Evolutionary conservation across 2,329 filamentous ascomycete species (phyloP).

Genomic region (Byssochlamys sp.): DNA sequence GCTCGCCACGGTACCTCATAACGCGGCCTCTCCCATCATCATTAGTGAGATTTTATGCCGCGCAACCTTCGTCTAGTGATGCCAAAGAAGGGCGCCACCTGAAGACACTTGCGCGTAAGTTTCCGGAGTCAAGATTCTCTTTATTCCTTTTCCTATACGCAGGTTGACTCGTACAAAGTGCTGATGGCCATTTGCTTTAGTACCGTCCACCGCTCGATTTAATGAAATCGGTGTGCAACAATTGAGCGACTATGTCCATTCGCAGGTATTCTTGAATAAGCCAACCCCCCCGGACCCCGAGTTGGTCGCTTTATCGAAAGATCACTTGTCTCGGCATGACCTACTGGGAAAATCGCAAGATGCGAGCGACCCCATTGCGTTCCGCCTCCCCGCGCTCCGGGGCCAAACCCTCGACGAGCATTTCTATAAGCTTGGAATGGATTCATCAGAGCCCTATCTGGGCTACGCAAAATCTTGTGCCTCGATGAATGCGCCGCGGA

Average conservation of each 20-base stretch:
- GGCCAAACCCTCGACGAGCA: conserved; percentile 83
- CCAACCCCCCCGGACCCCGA: conserved; percentile 51
- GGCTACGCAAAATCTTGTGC: conserved; percentile 66
- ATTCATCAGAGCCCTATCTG: conserved; percentile 78
- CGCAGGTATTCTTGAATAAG: conserved; percentile 64
- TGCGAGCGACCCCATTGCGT: conserved; percentile 62
- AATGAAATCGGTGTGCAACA: conserved; percentile 95
- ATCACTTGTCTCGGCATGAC: conserved; percentile 77
- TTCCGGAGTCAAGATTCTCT: background rate
- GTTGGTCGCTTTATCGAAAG: conserved; percentile 67
- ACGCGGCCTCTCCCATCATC: conserved; percentile 8
- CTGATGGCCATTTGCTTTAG: conserved; percentile 11
- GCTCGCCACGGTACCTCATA: conserved; percentile 10
- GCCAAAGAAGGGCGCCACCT: conserved; percentile 2
- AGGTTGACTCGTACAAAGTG: background rate
- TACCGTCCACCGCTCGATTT: conserved; percentile 53
- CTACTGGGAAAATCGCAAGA: conserved; percentile 85
- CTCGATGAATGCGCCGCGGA: conserved; percentile 47
- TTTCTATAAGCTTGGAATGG: conserved; percentile 76
- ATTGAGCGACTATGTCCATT: conserved; percentile 70
- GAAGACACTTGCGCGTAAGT: conserved; percentile 21
- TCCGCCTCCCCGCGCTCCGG: conserved; percentile 71
- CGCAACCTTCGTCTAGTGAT: conserved; percentile 8
- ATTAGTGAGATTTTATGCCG: conserved; percentile 6
- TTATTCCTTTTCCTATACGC: background rate